Evolutionary conservation across 805 yeast species (phyloP).

Genomic region (Sugiyamaella lignohabitans): DNA sequence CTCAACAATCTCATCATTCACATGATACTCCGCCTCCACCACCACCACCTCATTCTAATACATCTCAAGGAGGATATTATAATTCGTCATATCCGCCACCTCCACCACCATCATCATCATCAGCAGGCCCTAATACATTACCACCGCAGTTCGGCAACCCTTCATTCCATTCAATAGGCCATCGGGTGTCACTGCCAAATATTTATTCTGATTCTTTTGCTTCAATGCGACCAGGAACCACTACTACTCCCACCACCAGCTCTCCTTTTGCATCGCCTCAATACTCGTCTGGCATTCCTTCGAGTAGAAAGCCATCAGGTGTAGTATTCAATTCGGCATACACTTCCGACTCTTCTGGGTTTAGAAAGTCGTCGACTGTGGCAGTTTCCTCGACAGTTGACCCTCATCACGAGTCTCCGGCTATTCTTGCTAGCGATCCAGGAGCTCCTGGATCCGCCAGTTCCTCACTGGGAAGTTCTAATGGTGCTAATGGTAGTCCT

Average conservation of each 20-base stretch:
- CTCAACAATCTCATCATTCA: slow-evolving; percentile 5
- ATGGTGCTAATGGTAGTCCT: slow-evolving; percentile 1
- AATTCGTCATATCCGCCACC: slow-evolving; percentile 12
- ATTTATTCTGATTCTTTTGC: slow-evolving; percentile 16
- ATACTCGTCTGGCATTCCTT: background rate
- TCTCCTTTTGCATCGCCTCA: slow-evolving; percentile 6
- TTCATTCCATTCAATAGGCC: too few relatives aligned
- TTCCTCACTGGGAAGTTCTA: too few relatives aligned
- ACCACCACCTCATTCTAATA: too few relatives aligned
- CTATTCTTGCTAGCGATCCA: too few relatives aligned
- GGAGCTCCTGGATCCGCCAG: background rate
- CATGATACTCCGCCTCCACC: background rate
- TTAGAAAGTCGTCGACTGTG: slow-evolving; percentile 20
- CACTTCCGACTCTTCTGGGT: slow-evolving; percentile 23
- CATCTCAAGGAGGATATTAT: background rate
- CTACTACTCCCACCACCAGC: slow-evolving; percentile 4
- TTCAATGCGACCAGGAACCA: background rate
- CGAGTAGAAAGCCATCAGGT: too few relatives aligned
- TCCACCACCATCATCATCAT: too few relatives aligned
- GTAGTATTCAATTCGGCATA: slow-evolving; percentile 24
- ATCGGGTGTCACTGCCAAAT: slow-evolving; percentile 23
- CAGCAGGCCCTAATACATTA: too few relatives aligned
- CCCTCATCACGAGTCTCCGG: slow-evolving; percentile 27
- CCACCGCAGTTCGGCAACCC: too few relatives aligned
- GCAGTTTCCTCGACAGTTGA: slow-evolving; percentile 32